A percentile compares a stretch with the other conserved stretches of the same genome.
phyloP scores from a whole-genome alignment of 176 grass and related monocot genomes.

The Avena eriantha region DNA sequence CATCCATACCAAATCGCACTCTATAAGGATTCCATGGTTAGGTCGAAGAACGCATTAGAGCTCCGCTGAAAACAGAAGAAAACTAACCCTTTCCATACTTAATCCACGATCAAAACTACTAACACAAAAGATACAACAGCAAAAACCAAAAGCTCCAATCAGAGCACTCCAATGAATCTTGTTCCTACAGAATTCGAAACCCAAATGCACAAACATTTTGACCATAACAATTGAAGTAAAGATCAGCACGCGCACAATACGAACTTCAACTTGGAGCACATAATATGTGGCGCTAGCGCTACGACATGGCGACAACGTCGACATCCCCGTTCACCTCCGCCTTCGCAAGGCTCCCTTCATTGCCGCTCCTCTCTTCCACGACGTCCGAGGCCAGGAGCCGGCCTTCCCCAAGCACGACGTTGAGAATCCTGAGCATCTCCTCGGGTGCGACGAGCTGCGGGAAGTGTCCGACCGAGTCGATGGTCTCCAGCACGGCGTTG shows the following conservation, averaged over 20 bases:
- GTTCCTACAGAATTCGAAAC: not conserved
- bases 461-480: conserved; percentile 70
- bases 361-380: not conserved
- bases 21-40: not conserved
- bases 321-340: conserved; percentile 16
- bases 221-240: not conserved
- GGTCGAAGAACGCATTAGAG: not conserved
- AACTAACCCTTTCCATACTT: not conserved
- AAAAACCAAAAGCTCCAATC: not conserved
- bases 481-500: conserved; percentile 46
- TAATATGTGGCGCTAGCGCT: not conserved
- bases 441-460: conserved; percentile 61
- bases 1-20: too few species aligned
- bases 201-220: not conserved
- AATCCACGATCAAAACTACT: not conserved
- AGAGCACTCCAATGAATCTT: not conserved
- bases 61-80: not conserved
- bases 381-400: not conserved
- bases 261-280: not conserved
- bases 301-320: conserved; percentile 23
- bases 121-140: not conserved
- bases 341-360: not conserved
- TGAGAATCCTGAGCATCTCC: conserved; percentile 59
- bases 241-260: not conserved
- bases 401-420: conserved; percentile 37